These are phyloP conservation scores for Kodamaea sp. DNA, from an alignment of 1,139 yeast genomes.

Conservation along the genomic window DNA sequence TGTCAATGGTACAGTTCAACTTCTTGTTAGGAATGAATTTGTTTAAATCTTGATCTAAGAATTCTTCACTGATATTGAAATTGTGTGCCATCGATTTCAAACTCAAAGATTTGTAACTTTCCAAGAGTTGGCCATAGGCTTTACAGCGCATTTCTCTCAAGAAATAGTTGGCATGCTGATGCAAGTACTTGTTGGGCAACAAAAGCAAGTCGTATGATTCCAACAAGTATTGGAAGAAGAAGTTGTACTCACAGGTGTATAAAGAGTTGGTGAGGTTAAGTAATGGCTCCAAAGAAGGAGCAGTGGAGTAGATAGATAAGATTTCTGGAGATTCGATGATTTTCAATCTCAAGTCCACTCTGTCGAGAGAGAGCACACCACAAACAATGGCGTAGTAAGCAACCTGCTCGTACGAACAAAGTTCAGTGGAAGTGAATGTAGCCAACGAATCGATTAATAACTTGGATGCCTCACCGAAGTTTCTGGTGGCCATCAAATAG, in stretches of 20 bases:
- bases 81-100: conserved; percentile 91
- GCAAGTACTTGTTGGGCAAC: conserved; percentile 71
- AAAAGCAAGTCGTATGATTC: conserved; percentile 77
- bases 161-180: conserved; percentile 79
- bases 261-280: conserved; percentile 82
- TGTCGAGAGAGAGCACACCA: conserved; percentile 78
- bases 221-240: conserved; percentile 76
- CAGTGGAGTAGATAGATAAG: conserved; percentile 72
- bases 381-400: conserved; percentile 87
- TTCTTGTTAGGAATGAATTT: conserved; percentile 91
- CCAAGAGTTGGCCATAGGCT: conserved; percentile 91
- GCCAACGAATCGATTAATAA: conserved; percentile 88
- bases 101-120: conserved; percentile 89
- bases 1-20: conserved; percentile 92
- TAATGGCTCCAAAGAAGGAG: conserved; percentile 76
- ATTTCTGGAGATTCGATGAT: conserved; percentile 95
- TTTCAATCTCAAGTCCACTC: conserved; percentile 82
- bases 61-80: conserved; percentile 84
- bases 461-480: conserved; percentile 80
- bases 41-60: conserved; percentile 79
- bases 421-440: conserved; percentile 94
- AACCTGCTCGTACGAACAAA: conserved; percentile 85
- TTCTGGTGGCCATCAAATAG: conserved; percentile 79
- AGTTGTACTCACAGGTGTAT: conserved; percentile 84
- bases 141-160: conserved; percentile 93